A percentile compares a stretch with the other conserved stretches of the same genome.
phyloP scores from a whole-genome alignment of 176 grass and related monocot genomes.

The Carex littledalei region DNA sequence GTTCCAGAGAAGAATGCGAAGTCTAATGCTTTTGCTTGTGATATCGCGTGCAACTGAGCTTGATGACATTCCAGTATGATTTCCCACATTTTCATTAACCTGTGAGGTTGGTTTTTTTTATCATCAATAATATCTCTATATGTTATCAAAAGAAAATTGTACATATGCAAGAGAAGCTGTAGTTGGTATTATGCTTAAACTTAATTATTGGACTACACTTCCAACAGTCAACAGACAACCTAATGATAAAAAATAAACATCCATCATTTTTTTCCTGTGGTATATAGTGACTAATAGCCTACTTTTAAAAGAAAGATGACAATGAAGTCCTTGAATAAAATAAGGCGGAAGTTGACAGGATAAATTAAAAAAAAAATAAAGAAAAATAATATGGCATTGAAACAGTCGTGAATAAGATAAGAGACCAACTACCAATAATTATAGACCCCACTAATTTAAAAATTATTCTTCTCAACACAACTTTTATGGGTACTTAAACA shows the following conservation, averaged over 20 bases:
- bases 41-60: constrained; percentile 46
- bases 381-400: background rate
- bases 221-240: background rate
- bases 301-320: background rate
- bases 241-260: background rate
- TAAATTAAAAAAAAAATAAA: background rate
- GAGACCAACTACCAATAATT: background rate
- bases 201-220: background rate
- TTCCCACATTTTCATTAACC: constrained; percentile 73
- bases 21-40: constrained; percentile 42
- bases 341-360: background rate
- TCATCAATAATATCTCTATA: background rate
- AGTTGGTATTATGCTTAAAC: background rate
- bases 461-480: background rate
- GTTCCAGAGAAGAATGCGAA: constrained; percentile 14
- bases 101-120: constrained; percentile 27
- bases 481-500: background rate
- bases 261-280: background rate
- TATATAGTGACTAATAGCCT: background rate
- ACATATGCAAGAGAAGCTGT: background rate
- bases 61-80: constrained; percentile 65
- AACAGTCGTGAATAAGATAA: background rate
- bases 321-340: background rate
- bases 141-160: background rate
- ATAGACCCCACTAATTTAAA: background rate